Conservation (phyloP, 352 stramenopile genomes). For the Phytopythium chamaehyphon region DNA sequence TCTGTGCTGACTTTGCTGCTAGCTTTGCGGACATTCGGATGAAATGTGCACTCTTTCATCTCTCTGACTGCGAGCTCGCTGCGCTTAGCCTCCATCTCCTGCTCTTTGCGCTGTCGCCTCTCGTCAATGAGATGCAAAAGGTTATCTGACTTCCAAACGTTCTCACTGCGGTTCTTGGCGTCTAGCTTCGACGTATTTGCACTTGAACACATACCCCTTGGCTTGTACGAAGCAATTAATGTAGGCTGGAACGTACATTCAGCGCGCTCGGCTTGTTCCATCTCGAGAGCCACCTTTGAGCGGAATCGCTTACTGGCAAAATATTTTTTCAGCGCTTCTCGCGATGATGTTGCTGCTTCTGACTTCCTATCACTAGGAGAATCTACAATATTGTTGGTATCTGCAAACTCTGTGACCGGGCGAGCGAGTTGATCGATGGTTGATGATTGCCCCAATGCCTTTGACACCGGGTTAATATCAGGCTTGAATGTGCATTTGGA, state of each 20-base stretch:
- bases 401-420: constrained; percentile 23
- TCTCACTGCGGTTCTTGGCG: constrained; percentile 12
- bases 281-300: constrained; percentile 61
- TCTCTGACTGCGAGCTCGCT: constrained; percentile 57
- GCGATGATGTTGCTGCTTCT: constrained; percentile 16
- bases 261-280: constrained; percentile 58
- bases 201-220: constrained; percentile 10
- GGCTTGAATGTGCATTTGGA: constrained; percentile 72
- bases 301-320: constrained; percentile 68
- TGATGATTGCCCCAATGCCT: constrained; percentile 44
- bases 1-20: neutral
- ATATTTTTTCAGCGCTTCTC: constrained; percentile 35
- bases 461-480: constrained; percentile 72
- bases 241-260: constrained; percentile 73
- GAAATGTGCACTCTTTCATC: constrained; percentile 82
- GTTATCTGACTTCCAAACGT: constrained; percentile 57
- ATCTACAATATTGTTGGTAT: neutral
- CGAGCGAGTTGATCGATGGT: constrained; percentile 44
- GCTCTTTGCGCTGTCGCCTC: constrained; percentile 42
- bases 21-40: constrained; percentile 43
- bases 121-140: constrained; percentile 67
- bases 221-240: constrained; percentile 24
- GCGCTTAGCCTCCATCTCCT: constrained; percentile 57
- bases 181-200: constrained; percentile 45
- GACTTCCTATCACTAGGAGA: neutral